A percentile compares a stretch with the other conserved stretches of the same genome.
phyloP scores from a whole-genome alignment of 2,329 filamentous ascomycete genomes.

The Fusarium sp. region DNA sequence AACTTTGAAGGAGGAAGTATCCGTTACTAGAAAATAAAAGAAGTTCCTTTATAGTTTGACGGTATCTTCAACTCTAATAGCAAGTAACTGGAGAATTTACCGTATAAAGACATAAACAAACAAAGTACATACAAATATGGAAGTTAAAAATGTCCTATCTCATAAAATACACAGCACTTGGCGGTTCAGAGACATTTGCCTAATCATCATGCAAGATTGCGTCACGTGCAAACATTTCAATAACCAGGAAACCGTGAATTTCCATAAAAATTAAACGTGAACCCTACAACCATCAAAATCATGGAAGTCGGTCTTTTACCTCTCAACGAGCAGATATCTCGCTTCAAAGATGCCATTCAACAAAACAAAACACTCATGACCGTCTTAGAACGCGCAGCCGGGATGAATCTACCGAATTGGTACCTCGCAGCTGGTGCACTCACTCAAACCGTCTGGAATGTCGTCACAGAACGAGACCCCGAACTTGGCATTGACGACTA shows the following conservation, averaged over 20 bases:
- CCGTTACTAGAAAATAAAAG: not conserved
- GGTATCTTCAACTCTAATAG: accelerated
- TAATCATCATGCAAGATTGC: not conserved
- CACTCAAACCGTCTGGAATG: conserved; percentile 55
- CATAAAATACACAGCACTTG: not conserved
- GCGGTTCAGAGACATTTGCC: not conserved
- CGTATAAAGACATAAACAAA: accelerated
- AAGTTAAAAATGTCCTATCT: not conserved
- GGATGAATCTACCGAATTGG: conserved; percentile 49
- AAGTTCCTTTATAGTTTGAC: not conserved
- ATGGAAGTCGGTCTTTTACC: conserved; percentile 43
- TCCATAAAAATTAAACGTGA: not conserved
- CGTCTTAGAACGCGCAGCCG: conserved; percentile 43
- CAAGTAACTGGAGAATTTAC: not conserved
- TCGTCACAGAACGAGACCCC: conserved; percentile 43
- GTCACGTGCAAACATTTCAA: conserved; percentile 4
- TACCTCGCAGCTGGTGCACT: conserved; percentile 52
- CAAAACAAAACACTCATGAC: conserved; percentile 46
- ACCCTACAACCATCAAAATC: not conserved
- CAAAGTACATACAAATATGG: not conserved
- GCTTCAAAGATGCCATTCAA: conserved; percentile 41
- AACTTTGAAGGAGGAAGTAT: not conserved
- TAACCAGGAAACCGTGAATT: not conserved
- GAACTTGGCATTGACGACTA: conserved; percentile 53
- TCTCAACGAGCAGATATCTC: conserved; percentile 40